Conservation (phyloP, 139 green algal genomes). For the Closterium sp. region DNA sequence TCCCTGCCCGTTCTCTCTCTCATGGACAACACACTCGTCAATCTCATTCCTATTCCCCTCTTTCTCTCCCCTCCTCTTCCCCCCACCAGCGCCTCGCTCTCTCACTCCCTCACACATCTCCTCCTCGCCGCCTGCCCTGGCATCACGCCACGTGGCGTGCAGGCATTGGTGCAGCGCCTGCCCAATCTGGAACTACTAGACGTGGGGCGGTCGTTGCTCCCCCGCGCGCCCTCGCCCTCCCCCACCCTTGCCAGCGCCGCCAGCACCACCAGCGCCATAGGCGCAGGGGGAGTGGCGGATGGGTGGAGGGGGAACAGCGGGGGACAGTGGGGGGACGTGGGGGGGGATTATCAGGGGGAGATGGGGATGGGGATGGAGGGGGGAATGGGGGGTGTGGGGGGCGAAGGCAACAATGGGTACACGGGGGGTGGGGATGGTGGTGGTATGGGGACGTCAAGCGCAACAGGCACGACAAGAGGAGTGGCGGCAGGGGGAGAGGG, state of each 20-base stretch:
- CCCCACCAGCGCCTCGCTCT: not conserved
- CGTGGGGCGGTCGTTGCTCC: slow-evolving; percentile 11
- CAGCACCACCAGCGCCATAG: not conserved
- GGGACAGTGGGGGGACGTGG: not conserved
- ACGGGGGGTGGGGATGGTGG: not conserved
- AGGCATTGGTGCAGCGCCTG: not conserved
- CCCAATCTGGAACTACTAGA: slow-evolving; percentile 21
- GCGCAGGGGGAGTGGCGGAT: not conserved
- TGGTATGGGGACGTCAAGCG: not conserved
- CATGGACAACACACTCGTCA: not conserved
- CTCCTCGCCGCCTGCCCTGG: slow-evolving; percentile 18
- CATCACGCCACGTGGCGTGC: slow-evolving; percentile 11
- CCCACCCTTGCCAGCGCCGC: not conserved
- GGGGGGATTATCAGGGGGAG: not conserved
- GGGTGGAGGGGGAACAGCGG: not conserved
- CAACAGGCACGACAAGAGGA: not conserved
- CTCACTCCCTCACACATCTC: slow-evolving; percentile 14
- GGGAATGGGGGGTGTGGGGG: not conserved
- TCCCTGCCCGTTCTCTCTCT: not conserved
- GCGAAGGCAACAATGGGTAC: not conserved
- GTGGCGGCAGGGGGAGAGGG: not conserved
- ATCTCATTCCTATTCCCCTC: not conserved
- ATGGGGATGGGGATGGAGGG: not conserved
- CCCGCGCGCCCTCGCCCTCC: not conserved
- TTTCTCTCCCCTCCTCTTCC: not conserved